These are phyloP conservation scores for Senna tora DNA, from an alignment of 306 rosid species.

Conservation along the genomic window DNA sequence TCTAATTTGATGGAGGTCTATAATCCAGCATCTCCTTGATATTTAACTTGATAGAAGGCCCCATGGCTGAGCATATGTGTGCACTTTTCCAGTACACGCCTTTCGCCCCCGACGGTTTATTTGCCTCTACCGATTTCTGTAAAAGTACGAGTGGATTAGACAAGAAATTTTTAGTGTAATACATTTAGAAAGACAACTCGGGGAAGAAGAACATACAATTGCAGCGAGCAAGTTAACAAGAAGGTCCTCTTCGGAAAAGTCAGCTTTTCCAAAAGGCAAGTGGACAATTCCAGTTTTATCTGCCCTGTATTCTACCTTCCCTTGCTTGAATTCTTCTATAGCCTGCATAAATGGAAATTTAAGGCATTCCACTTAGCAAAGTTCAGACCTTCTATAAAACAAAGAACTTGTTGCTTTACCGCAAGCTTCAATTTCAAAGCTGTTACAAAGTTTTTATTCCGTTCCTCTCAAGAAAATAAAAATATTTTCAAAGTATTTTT, in stretches of 20 bases:
- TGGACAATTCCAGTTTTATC: conserved; percentile 99
- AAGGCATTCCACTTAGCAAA: not conserved
- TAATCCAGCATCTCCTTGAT: conserved; percentile 89
- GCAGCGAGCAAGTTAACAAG: conserved; percentile 79
- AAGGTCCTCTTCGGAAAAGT: conserved; percentile 90
- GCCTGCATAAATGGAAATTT: conserved; percentile 58
- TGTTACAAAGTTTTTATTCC: not conserved
- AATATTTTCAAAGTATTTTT: not conserved
- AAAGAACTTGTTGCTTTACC: not conserved
- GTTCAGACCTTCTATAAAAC: not conserved
- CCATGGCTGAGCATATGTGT: conserved; percentile 94
- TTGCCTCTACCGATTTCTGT: conserved; percentile 91
- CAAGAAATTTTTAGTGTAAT: not conserved
- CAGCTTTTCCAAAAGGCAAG: conserved; percentile 86
- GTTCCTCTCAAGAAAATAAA: not conserved
- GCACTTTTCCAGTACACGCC: conserved; percentile 99
- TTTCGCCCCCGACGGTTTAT: conserved; percentile 92
- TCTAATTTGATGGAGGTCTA: conserved; percentile 63
- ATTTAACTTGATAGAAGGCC: conserved; percentile 87
- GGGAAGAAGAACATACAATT: conserved; percentile 61
- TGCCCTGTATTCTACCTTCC: conserved; percentile 95
- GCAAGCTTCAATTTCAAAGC: conserved; percentile 3
- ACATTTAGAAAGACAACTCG: conserved; percentile 8
- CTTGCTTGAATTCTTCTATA: conserved; percentile 95
- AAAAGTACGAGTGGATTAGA: conserved; percentile 14